Evolutionary conservation across 768 basidiomycete genomes (phyloP), one percentile per base, ranked within the genome.

Genomic region (Pulveroboletus ravenelii): DNA sequence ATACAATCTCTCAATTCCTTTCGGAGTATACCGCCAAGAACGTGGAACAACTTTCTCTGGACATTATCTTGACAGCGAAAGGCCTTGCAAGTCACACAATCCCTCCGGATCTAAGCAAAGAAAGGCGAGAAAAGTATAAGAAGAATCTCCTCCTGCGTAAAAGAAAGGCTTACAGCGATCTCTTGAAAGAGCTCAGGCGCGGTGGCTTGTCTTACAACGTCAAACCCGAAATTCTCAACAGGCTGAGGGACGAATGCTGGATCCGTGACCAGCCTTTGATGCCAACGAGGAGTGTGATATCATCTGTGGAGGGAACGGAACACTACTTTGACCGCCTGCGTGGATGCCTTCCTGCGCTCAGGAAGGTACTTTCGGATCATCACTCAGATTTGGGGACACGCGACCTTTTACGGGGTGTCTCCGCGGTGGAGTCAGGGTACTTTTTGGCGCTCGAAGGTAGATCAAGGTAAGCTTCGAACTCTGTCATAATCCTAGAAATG

Each of bases 91-190:
- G 66, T 2, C 59, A 75, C 14, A 48, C 72, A 1, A 60, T 81
- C 37, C 72, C 82, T 4, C 50, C 65, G 14, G 72, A 73, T 15
- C 63, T 72, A 32, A 66, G 70, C 10, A 67, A 66, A 48, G 79
- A 81, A 47, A 78, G 72, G 58, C 80, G 74, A 52, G 79, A 70
- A 52, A 89, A 82, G 70, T 79, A 77, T 56, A 75, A 70, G 47
- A 94, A 93, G 64, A 80, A 83, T 18, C 69, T 97, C 10, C 73
- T 88, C 36, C 79, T 80, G 4, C 80, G 90, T 42, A 99, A 98
- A 72, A 75, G 88, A 54, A 90, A 89, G 62, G 93, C 93, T 1
- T 92, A 86, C 80, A 84, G 87, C 25, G 93, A 98, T 63, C 74
- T 96, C 17, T 72, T 96, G 54, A 95, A 93, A 67, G 92, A 93